A percentile compares a stretch with the other conserved stretches of the same genome.
Evolutionary conservation across 768 basidiomycete genomes (phyloP).

Genomic region (Thelephora ganbajun): DNA sequence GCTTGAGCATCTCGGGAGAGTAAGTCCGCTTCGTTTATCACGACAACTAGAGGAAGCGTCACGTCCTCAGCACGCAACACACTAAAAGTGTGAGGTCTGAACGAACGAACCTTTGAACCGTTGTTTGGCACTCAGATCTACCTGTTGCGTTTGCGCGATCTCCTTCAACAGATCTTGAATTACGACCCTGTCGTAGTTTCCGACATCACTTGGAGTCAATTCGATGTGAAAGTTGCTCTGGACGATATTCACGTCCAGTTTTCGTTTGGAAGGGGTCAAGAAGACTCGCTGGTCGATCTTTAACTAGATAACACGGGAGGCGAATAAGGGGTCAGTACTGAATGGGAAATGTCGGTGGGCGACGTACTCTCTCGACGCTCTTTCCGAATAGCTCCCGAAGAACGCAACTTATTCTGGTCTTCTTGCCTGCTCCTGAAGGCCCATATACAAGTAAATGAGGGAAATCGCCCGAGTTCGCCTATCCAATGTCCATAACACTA

Average conservation of each 20-base stretch:
- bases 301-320: constrained; percentile 35
- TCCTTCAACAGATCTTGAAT: constrained; percentile 97
- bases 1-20: constrained; percentile 94
- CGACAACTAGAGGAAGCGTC: constrained; percentile 49
- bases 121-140: constrained; percentile 90
- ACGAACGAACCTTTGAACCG: constrained; percentile 73
- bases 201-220: constrained; percentile 95
- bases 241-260: constrained; percentile 91
- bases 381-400: constrained; percentile 80
- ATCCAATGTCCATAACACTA: not conserved
- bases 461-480: constrained; percentile 88
- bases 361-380: constrained; percentile 78
- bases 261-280: constrained; percentile 84
- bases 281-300: constrained; percentile 98
- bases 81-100: constrained; percentile 1
- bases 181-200: constrained; percentile 87
- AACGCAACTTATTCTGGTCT: constrained; percentile 88
- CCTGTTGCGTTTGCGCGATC: constrained; percentile 97
- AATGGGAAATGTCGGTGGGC: not conserved
- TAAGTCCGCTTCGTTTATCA: constrained; percentile 96
- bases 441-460: constrained; percentile 98
- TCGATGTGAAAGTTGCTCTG: constrained; percentile 98
- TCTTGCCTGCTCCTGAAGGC: constrained; percentile 94
- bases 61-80: not conserved
- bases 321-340: not conserved